Base-by-base conservation (phyloP, 768 basidiomycete genomes). In the Suillus clintonianus region DNA sequence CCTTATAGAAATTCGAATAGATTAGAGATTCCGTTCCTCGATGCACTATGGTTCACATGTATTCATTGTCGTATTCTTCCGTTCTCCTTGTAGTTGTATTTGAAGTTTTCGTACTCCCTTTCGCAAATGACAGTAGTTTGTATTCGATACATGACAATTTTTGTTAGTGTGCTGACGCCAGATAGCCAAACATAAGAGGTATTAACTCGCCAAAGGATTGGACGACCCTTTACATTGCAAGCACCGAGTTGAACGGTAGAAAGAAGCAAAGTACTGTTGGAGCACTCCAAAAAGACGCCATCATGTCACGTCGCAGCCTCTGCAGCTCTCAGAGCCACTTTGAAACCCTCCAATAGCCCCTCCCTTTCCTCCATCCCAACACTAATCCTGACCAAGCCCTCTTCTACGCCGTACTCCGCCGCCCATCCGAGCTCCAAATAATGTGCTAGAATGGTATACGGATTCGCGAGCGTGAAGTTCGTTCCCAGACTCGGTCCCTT, bases 401-500 rank as follows among this genome's bases (percentile, higher is more conserved):
- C 79, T 70, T 97, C 93, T 14, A 99, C 93, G 22, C 93, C 95
- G 76, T 86, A 97, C 65, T 82, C 78, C 57, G 85, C 89, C 17
- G 96, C 97, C 97, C 97, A 99, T 42, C 91, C 92, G 65, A 97
- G 78, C 76, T 99, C 97, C 1, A 78, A 72, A 68, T 87, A 98
- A 75, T 99, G 97, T 42, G 93, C 97, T 30, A 99, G 81, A 63
- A 99, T 88, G 11, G 94, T 92, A 73, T 94, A 99, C 30, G 96
- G 97, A 68, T 89, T 95, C 37, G 95, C 94, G 36, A 99, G 83
- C 2, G 97, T 98, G 75, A 98, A 98, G 82, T 94, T 97, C 24
- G 97, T 98, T 2, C 97, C 97, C 10, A 94, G 83, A 71, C 89
- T 89, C 0, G 97, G 97, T 3, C 97, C 97, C 74, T 99, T 99